Percentiles rank a stretch among this genome's conserved stretches.
Conservation (phyloP, 805 yeast genomes). For the Zygosaccharomyces siamensis region DNA sequence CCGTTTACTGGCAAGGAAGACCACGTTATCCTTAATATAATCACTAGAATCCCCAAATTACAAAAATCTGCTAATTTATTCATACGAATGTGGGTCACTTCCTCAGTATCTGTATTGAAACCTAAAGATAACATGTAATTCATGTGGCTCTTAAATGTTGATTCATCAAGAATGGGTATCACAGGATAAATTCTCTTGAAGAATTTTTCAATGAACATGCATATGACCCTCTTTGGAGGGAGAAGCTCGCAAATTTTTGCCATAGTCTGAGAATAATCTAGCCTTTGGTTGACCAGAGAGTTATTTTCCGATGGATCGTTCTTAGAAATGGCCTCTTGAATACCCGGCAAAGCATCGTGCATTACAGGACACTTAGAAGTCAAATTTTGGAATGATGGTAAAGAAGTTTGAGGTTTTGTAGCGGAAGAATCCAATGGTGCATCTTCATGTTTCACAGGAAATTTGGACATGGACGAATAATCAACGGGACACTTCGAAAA, state of each 20-base stretch:
- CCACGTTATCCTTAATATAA: conserved; percentile 53
- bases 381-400: conserved; percentile 27
- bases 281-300: neutral
- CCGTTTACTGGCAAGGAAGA: conserved; percentile 46
- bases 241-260: conserved; percentile 38
- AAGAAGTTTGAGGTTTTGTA: conserved; percentile 4
- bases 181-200: conserved; percentile 58
- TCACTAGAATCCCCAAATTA: conserved; percentile 46
- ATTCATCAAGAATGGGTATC: conserved; percentile 63
- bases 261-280: conserved; percentile 23
- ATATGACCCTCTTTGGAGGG: conserved; percentile 52
- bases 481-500: neutral
- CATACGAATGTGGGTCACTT: conserved; percentile 28
- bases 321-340: conserved; percentile 5
- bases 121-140: conserved; percentile 23
- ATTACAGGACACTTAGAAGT: conserved; percentile 30
- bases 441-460: neutral
- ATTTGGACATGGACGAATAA: neutral
- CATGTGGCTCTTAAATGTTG: conserved; percentile 32
- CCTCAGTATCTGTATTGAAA: conserved; percentile 11
- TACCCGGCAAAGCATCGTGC: conserved; percentile 13
- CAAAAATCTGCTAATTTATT: conserved; percentile 39
- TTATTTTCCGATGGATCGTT: neutral
- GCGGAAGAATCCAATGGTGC: neutral
- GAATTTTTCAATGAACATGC: conserved; percentile 54